A percentile compares a stretch with the other conserved stretches of the same genome.
phyloP scores from a whole-genome alignment of 1,284 basidiomycete species.

The Puccinia horiana region DNA sequence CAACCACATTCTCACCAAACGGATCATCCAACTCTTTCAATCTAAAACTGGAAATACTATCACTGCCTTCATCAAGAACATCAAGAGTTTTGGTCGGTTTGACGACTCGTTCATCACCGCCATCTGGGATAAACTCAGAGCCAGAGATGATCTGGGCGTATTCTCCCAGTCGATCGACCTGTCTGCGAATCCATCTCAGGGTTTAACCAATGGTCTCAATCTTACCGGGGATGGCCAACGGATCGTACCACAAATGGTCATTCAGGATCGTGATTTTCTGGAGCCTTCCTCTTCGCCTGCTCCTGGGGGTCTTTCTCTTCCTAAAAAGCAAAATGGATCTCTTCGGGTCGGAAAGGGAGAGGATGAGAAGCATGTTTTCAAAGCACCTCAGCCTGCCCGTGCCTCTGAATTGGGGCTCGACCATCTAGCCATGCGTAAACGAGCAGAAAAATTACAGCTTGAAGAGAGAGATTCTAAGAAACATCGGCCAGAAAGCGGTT shows the following conservation, averaged over 20 bases:
- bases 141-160: slow-evolving; percentile 29
- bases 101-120: slow-evolving; percentile 52
- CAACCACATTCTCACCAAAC: slow-evolving; percentile 55
- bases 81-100: slow-evolving; percentile 56
- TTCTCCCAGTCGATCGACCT: slow-evolving; percentile 28
- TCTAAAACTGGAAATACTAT: slow-evolving; percentile 52
- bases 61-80: slow-evolving; percentile 54
- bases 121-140: slow-evolving; percentile 49
- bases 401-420: slow-evolving; percentile 81
- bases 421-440: slow-evolving; percentile 79
- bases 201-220: slow-evolving; percentile 34
- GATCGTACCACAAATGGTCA: slow-evolving; percentile 36
- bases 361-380: slow-evolving; percentile 53
- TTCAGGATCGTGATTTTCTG: slow-evolving; percentile 38
- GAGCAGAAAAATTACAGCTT: slow-evolving; percentile 60
- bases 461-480: slow-evolving; percentile 49
- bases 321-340: slow-evolving; percentile 24
- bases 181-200: slow-evolving; percentile 35
- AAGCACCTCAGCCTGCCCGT: slow-evolving; percentile 66
- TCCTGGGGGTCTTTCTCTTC: slow-evolving; percentile 48
- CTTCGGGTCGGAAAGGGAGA: slow-evolving; percentile 49
- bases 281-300: slow-evolving; percentile 32
- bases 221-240: slow-evolving; percentile 3
- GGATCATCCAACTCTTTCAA: slow-evolving; percentile 54
- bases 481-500: slow-evolving; percentile 68